phyloP scores from a whole-genome alignment of 352 stramenopile genomes.

The Phytophthora citrophthora region DNA sequence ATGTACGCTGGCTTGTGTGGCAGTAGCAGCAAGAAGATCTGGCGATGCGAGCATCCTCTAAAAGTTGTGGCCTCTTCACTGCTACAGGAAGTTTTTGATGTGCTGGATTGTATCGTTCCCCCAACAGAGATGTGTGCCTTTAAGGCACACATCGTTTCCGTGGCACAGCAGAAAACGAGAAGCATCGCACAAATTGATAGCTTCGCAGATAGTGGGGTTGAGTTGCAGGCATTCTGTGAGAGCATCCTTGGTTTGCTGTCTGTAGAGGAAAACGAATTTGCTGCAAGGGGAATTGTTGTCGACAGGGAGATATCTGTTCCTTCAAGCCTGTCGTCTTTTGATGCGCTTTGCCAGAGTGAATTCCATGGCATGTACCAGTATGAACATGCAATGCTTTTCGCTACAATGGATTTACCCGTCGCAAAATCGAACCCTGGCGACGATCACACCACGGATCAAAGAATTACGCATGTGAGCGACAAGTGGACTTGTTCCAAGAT shows the following conservation, averaged over 20 bases:
- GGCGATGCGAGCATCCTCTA: constrained; percentile 52
- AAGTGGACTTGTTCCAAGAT: constrained; percentile 3
- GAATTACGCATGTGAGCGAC: background rate
- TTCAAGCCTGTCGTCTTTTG: constrained; percentile 39
- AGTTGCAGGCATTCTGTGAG: constrained; percentile 42
- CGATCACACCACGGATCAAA: background rate
- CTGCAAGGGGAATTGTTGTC: background rate
- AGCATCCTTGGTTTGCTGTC: constrained; percentile 18
- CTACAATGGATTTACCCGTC: constrained; percentile 36
- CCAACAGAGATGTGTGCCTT: constrained; percentile 13
- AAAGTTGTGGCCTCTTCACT: constrained; percentile 37
- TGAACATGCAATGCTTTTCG: constrained; percentile 49
- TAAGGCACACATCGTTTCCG: constrained; percentile 29
- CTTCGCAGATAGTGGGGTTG: constrained; percentile 11
- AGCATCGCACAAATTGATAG: constrained; percentile 1
- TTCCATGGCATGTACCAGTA: constrained; percentile 57
- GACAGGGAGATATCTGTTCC: constrained; percentile 4
- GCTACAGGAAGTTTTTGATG: constrained; percentile 40
- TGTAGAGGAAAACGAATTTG: background rate
- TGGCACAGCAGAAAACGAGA: constrained; percentile 25
- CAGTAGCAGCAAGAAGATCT: constrained; percentile 31
- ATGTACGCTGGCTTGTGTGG: constrained; percentile 21
- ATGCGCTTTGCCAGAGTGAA: constrained; percentile 44
- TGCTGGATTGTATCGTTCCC: constrained; percentile 40
- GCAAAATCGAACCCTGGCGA: background rate